Percentiles rank a stretch among this genome's conserved stretches.
phyloP scores from a whole-genome alignment of 495 filamentous ascomycete genomes.

The Annulohypoxylon bovei region DNA sequence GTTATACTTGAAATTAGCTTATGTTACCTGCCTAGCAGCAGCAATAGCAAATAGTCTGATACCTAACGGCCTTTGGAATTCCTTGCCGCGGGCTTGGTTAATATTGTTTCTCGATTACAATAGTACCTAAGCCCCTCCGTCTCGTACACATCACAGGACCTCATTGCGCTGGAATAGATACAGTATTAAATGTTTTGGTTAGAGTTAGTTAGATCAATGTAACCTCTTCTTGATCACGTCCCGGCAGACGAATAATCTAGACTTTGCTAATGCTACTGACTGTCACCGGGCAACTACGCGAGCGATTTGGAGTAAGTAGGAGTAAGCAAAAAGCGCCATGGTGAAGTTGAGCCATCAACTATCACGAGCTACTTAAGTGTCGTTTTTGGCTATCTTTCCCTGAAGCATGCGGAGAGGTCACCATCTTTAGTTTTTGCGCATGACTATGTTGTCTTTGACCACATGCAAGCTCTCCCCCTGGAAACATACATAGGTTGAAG shows the following conservation, averaged over 20 bases:
- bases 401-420: slow-evolving; percentile 17
- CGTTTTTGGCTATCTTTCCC: slow-evolving; percentile 7
- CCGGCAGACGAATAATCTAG: not conserved
- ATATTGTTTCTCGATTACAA: no score
- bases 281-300: not conserved
- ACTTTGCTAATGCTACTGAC: not conserved
- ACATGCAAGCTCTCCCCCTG: slow-evolving; percentile 11
- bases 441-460: slow-evolving; percentile 19
- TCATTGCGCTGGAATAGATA: no score
- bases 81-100: no score
- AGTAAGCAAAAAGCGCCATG: slow-evolving; percentile 23
- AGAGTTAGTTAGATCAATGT: slow-evolving; percentile 2
- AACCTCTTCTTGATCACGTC: slow-evolving; percentile 24
- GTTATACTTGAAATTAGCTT: no score
- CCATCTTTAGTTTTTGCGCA: slow-evolving; percentile 8
- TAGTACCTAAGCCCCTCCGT: no score
- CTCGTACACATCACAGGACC: no score
- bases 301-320: not conserved
- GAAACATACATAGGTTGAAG: slow-evolving; percentile 2
- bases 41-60: no score
- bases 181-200: no score
- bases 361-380: slow-evolving; percentile 7
- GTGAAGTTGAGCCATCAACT: no score
- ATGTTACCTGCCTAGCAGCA: no score
- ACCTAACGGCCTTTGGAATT: no score